Base-by-base conservation (phyloP, 805 yeast genomes). In the Hanseniaspora mollemarum region DNA sequence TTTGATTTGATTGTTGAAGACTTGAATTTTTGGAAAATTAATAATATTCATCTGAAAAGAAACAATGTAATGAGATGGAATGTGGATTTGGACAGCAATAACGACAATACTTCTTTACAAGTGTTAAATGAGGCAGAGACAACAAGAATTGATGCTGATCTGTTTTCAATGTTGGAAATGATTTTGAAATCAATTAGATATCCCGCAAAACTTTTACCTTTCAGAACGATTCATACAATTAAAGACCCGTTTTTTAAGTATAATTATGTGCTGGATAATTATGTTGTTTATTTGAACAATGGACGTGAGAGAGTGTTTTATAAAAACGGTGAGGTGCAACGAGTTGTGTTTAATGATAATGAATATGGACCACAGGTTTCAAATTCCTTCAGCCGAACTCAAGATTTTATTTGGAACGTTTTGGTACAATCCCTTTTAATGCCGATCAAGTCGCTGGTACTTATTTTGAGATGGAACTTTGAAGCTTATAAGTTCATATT, bases 1-100 rank as follows among this genome's bases (percentile, higher is more conserved):
- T 35, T 32, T 16, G 24, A 33, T 29, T 28, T 41, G 5, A 33
- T 49, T 13, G 25, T 35, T 9, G 39, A 35, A n/a, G 37, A 36
- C 22, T n/a, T 49, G 31, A 49, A 49, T 35, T 49, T 43, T 26
- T 49, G 52, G 52, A 49, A 49, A n/a, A 41, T 49, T 3, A 49
- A 36, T 31, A 43, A 43, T 7, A 24, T 49, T 31, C 46, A 44
- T 25, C 13, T 44, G n/a, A 44, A 44, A 19, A 37, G 32, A 6
- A 25, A 19, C 5, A 36, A 28, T 19, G 29, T 36, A 7, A 26
- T 37, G 6, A 35, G 49, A 35, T 44, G 49, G 49, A 26, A 37
- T 25, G 41, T 44, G 15, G 49, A 44, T n/a, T 44, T 44, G 16
- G 49, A 36, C 2, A 9, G 36, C 5, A 8, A 21, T 1, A 13